Percentiles rank a stretch among this genome's conserved stretches.
These are phyloP conservation scores for Lactarius trivialis DNA, from an alignment of 768 basidiomycete species.

Conservation along the genomic window DNA sequence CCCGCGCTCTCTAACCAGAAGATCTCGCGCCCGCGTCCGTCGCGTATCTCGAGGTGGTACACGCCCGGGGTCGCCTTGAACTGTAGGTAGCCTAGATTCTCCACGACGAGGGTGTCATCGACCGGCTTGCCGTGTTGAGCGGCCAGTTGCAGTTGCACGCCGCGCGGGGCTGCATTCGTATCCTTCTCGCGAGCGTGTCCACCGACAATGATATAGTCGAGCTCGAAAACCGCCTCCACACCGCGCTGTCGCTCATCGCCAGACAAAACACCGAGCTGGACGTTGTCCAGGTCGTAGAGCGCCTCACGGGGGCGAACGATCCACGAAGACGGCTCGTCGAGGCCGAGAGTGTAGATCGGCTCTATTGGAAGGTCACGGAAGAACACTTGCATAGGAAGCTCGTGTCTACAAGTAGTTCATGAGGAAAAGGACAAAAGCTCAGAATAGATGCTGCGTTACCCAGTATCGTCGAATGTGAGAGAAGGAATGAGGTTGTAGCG, in stretches of 20 bases:
- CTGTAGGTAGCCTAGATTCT: slow-evolving; percentile 93
- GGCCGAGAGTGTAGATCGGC: slow-evolving; percentile 88
- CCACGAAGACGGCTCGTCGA: slow-evolving; percentile 91
- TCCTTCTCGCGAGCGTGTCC: slow-evolving; percentile 81
- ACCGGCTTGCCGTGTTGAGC: slow-evolving; percentile 39
- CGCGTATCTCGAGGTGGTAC: slow-evolving; percentile 74
- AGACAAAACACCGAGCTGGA: slow-evolving; percentile 67
- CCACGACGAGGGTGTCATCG: slow-evolving; percentile 88
- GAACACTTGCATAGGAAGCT: slow-evolving; percentile 47
- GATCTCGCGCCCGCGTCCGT: slow-evolving; percentile 74
- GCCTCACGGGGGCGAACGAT: slow-evolving; percentile 86
- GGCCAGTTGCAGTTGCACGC: slow-evolving; percentile 82
- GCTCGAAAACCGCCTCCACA: slow-evolving; percentile 73
- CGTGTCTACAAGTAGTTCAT: slow-evolving; percentile 37
- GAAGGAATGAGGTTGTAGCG: slow-evolving; percentile 59
- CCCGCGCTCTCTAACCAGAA: slow-evolving; percentile 82
- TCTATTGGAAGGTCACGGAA: slow-evolving; percentile 76
- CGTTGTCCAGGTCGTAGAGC: slow-evolving; percentile 91
- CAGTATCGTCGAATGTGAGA: slow-evolving; percentile 57
- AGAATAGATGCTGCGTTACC: slow-evolving; percentile 41
- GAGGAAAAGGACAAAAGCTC: background rate
- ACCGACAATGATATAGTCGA: slow-evolving; percentile 89
- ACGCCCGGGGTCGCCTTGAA: slow-evolving; percentile 91
- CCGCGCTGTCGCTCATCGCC: slow-evolving; percentile 45
- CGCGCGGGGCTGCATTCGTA: slow-evolving; percentile 70